Conservation (phyloP, 106 monocot genomes). For the Dendrobium officinale region DNA sequence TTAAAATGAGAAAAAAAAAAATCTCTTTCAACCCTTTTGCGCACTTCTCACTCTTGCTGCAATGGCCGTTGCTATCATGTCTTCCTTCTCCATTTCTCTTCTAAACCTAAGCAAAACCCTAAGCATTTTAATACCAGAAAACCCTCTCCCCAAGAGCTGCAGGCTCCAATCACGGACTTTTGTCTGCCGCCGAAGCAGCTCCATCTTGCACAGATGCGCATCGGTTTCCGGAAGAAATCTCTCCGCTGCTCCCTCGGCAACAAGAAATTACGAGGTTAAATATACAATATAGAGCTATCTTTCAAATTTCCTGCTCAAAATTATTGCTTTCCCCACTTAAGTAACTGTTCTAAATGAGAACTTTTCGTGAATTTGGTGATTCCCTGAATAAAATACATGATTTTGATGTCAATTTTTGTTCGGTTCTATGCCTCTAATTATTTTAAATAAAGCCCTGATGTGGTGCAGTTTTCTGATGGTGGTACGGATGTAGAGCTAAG, state of each 20-base stretch:
- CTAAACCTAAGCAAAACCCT: conserved; percentile 27
- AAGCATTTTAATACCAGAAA: background rate
- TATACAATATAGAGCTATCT: too few species aligned
- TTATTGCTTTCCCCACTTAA: background rate
- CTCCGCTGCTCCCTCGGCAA: conserved; percentile 11
- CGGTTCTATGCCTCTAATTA: too few species aligned
- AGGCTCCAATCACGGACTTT: background rate
- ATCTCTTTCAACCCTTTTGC: background rate
- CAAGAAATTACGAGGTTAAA: conserved; percentile 34
- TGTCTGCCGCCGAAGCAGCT: background rate
- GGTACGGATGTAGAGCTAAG: conserved; percentile 54
- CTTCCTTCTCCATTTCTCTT: conserved; percentile 12
- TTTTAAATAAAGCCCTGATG: background rate
- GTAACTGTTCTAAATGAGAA: background rate
- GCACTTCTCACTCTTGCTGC: background rate
- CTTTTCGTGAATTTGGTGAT: background rate
- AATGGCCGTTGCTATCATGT: conserved; percentile 30
- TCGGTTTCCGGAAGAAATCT: conserved; percentile 14
- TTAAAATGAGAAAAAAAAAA: too few species aligned
- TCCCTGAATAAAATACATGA: background rate
- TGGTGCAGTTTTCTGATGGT: conserved; percentile 56
- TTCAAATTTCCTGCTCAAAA: background rate
- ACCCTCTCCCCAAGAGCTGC: background rate
- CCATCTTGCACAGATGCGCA: background rate
- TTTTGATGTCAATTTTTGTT: background rate